These are phyloP conservation scores for Oryza glaberrima DNA, from an alignment of 176 grass and related monocot species.

Conservation along the genomic window DNA sequence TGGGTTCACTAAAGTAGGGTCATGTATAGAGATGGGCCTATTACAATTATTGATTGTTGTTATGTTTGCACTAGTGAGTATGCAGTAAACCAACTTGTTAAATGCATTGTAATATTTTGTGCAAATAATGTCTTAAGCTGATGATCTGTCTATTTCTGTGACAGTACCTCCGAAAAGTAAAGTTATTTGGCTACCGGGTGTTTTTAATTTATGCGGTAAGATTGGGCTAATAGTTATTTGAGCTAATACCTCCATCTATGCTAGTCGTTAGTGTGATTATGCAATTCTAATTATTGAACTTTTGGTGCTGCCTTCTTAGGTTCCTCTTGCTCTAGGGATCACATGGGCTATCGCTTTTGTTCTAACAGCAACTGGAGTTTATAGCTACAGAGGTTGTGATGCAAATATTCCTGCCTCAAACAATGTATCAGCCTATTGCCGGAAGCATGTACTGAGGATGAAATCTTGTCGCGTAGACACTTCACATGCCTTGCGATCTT, in stretches of 20 bases:
- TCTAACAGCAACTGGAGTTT: conserved; percentile 82
- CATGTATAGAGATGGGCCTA: conserved; percentile 89
- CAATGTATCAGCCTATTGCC: conserved; percentile 81
- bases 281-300: conserved; percentile 35
- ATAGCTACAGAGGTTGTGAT: conserved; percentile 89
- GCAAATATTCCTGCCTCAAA: conserved; percentile 86
- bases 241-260: conserved; percentile 24
- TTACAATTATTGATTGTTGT: conserved; percentile 82
- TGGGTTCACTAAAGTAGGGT: conserved; percentile 82
- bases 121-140: neutral
- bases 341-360: conserved; percentile 91
- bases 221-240: neutral
- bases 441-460: conserved; percentile 84
- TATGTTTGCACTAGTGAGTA: conserved; percentile 96
- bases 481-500: conserved; percentile 78
- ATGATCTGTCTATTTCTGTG: conserved; percentile 43
- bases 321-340: conserved; percentile 88
- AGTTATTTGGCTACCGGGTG: conserved; percentile 83
- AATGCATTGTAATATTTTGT: neutral
- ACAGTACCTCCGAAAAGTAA: conserved; percentile 98
- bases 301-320: conserved; percentile 50
- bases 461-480: conserved; percentile 86
- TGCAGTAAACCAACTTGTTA: conserved; percentile 28
- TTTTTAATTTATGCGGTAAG: conserved; percentile 96
- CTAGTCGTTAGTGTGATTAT: conserved; percentile 5